Percentiles rank a stretch among this genome's conserved stretches.
These are phyloP conservation scores for Colletotrichum chlorophyti DNA, from an alignment of 2,329 filamentous ascomycete species.

Conservation along the genomic window DNA sequence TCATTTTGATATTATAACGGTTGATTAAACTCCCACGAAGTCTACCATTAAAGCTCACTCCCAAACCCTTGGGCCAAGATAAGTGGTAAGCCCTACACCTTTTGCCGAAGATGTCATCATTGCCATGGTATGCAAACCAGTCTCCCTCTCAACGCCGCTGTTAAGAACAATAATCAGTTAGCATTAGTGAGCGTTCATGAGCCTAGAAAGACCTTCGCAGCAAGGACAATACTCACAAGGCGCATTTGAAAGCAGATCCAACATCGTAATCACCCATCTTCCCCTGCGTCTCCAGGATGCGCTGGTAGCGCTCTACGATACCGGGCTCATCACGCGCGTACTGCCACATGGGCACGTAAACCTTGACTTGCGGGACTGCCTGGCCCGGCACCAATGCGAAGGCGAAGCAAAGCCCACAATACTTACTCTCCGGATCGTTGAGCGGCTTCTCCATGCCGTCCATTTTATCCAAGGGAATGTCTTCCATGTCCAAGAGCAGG, in stretches of 20 bases:
- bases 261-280: neutral
- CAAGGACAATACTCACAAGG: constrained; percentile 13
- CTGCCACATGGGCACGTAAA: constrained; percentile 33
- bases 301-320: neutral
- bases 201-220: neutral
- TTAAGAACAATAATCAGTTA: neutral
- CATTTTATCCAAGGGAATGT: neutral
- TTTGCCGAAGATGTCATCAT: constrained; percentile 6
- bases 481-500: constrained; percentile 1
- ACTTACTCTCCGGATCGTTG: neutral
- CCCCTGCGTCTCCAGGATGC: neutral
- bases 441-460: neutral
- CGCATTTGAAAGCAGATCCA: neutral
- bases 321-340: constrained; percentile 12
- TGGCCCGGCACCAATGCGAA: constrained; percentile 29
- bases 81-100: constrained; percentile 1
- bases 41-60: neutral
- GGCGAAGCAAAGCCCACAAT: constrained; percentile 18
- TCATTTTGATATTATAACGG: neutral
- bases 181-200: neutral
- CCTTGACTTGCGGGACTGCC: constrained; percentile 30
- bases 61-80: constrained; percentile 19
- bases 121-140: constrained; percentile 8
- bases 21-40: neutral
- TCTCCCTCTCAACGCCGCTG: neutral